Conservation (phyloP, 176 grass and related monocot genomes). For the Bolboschoenus planiculmis region DNA sequence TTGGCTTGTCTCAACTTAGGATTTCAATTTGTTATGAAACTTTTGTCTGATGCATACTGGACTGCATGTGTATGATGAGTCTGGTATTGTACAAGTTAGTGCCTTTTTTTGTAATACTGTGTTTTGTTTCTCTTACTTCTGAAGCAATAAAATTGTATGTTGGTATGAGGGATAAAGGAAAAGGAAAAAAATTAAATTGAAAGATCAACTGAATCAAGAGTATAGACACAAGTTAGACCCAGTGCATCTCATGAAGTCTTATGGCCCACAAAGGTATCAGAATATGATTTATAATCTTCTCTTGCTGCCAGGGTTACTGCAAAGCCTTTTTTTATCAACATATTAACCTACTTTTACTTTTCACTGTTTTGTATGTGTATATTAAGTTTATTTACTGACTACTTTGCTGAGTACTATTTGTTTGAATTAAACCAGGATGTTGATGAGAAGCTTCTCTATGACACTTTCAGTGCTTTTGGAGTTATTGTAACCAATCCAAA, state of each 20-base stretch:
- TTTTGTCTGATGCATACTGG: neutral
- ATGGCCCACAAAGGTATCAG: neutral
- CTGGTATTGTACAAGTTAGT: neutral
- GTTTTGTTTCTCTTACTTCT: neutral
- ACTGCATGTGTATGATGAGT: neutral
- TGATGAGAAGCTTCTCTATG: conserved; percentile 97
- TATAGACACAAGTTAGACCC: neutral
- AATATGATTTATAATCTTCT: neutral
- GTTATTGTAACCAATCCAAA: conserved; percentile 97
- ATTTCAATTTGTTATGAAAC: neutral
- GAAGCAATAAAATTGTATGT: neutral
- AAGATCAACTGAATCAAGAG: neutral
- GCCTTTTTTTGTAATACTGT: neutral
- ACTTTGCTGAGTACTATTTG: conserved; percentile 24
- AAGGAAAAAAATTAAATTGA: neutral
- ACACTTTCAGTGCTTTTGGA: conserved; percentile 99
- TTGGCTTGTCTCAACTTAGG: neutral
- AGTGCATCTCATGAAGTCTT: neutral
- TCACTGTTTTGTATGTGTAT: neutral
- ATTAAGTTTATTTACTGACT: neutral
- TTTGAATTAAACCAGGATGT: conserved; percentile 58
- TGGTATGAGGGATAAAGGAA: neutral
- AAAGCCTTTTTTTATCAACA: neutral
- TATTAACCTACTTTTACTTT: neutral
- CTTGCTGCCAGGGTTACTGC: neutral